Conservation (phyloP, 2,329 filamentous ascomycete genomes). For the Eutypella sp. region DNA sequence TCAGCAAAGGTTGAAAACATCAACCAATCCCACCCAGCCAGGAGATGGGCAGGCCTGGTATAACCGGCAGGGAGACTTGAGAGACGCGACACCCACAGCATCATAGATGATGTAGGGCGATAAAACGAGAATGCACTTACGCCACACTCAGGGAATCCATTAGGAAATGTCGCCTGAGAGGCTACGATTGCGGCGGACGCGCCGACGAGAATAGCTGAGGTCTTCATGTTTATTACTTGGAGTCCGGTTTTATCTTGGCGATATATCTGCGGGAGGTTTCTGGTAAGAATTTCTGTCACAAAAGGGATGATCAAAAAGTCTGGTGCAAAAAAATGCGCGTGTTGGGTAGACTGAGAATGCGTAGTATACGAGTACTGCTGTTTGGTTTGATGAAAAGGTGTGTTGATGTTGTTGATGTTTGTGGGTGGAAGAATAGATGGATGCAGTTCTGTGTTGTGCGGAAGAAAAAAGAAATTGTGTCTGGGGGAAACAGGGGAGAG, state of each 20-base stretch:
- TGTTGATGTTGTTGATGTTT: neutral
- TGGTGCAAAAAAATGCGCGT: constrained; percentile 24
- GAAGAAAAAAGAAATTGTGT: neutral
- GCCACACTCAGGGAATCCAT: constrained; percentile 44
- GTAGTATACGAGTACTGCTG: constrained; percentile 11
- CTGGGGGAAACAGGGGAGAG: neutral
- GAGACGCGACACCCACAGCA: neutral
- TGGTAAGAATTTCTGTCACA: constrained; percentile 28
- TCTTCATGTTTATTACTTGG: constrained; percentile 44
- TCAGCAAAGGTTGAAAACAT: neutral
- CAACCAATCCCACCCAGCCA: neutral
- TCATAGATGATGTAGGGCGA: constrained; percentile 1
- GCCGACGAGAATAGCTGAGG: constrained; percentile 37
- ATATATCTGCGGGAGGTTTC: constrained; percentile 11
- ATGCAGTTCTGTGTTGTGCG: neutral
- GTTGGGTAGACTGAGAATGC: constrained; percentile 11
- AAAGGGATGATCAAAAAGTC: constrained; percentile 28
- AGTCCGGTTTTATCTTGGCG: neutral
- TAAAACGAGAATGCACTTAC: constrained; percentile 36
- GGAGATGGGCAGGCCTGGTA: too few relatives aligned
- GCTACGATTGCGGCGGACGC: constrained; percentile 35
- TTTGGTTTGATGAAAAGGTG: too few relatives aligned
- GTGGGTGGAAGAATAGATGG: neutral
- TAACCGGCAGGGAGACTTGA: neutral
- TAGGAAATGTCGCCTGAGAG: constrained; percentile 34